Conservation (phyloP, 139 green algal species). For the Picochlorum sp. region DNA sequence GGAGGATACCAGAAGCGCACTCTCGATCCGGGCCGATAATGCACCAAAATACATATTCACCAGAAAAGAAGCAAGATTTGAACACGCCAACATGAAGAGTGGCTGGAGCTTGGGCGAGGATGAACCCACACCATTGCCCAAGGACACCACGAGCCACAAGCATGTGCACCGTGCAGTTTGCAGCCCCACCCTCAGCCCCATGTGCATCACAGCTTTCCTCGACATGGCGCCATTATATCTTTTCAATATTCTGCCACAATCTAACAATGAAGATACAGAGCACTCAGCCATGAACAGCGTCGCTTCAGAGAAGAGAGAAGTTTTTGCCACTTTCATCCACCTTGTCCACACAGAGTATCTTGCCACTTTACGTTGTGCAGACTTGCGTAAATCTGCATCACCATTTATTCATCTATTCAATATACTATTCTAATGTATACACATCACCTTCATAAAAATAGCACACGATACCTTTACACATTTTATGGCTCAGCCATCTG, state of each 20-base stretch:
- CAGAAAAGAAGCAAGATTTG: neutral
- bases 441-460: too few species aligned
- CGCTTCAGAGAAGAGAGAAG: constrained; percentile 7
- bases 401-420: too few species aligned
- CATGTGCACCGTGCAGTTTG: constrained; percentile 2
- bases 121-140: constrained; percentile 14
- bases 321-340: constrained; percentile 1
- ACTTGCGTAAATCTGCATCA: too few species aligned
- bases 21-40: neutral
- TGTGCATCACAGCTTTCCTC: neutral
- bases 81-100: constrained; percentile 2
- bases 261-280: neutral
- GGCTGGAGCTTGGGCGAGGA: neutral
- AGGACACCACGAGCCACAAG: neutral
- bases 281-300: constrained; percentile 6
- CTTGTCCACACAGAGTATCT: neutral
- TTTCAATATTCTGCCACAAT: neutral
- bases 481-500: neutral
- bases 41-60: neutral
- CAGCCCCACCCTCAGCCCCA: constrained; percentile 6
- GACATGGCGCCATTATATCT: neutral
- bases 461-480: constrained; percentile 4
- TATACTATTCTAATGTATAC: too few species aligned
- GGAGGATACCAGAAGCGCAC: neutral
- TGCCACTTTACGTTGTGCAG: too few species aligned